phyloP scores from a whole-genome alignment of 768 basidiomycete genomes.

The Russula lepida region DNA sequence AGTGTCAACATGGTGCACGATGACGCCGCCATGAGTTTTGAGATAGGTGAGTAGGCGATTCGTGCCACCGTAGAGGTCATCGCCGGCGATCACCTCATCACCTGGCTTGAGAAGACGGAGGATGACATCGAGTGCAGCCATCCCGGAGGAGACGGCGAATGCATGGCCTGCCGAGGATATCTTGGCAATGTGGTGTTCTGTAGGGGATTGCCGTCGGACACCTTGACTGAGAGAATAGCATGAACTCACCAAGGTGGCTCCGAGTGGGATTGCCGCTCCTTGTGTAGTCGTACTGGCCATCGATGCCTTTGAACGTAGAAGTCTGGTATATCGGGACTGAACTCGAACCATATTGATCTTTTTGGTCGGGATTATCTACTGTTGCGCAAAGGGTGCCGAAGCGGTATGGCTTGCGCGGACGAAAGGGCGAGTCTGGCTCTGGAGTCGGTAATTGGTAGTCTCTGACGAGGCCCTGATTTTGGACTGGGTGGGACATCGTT shows the following conservation, averaged over 20 bases:
- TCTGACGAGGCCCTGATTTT: slow-evolving; percentile 7
- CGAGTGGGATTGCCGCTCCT: slow-evolving; percentile 96
- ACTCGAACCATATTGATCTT: slow-evolving; percentile 92
- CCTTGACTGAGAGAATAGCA: neutral
- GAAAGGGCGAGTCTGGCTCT: slow-evolving; percentile 68
- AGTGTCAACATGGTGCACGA: slow-evolving; percentile 90
- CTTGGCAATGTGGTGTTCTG: slow-evolving; percentile 96
- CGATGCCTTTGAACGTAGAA: slow-evolving; percentile 93
- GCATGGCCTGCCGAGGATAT: slow-evolving; percentile 89
- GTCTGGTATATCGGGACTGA: slow-evolving; percentile 98
- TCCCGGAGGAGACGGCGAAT: slow-evolving; percentile 90
- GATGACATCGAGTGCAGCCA: slow-evolving; percentile 96
- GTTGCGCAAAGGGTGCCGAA: slow-evolving; percentile 89
- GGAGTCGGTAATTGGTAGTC: slow-evolving; percentile 63
- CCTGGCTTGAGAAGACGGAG: slow-evolving; percentile 89
- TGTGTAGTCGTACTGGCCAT: slow-evolving; percentile 86
- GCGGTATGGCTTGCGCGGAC: slow-evolving; percentile 66
- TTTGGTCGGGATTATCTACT: slow-evolving; percentile 83
- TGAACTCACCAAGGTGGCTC: slow-evolving; percentile 76
- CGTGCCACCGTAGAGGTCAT: slow-evolving; percentile 96
- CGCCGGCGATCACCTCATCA: slow-evolving; percentile 92
- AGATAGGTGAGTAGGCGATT: slow-evolving; percentile 91
- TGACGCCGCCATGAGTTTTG: slow-evolving; percentile 77
- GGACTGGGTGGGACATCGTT: slow-evolving; percentile 4
- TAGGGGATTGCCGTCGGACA: neutral